phyloP scores from a whole-genome alignment of 2,329 filamentous ascomycete species.

The Dactylonectria estremocensis region DNA sequence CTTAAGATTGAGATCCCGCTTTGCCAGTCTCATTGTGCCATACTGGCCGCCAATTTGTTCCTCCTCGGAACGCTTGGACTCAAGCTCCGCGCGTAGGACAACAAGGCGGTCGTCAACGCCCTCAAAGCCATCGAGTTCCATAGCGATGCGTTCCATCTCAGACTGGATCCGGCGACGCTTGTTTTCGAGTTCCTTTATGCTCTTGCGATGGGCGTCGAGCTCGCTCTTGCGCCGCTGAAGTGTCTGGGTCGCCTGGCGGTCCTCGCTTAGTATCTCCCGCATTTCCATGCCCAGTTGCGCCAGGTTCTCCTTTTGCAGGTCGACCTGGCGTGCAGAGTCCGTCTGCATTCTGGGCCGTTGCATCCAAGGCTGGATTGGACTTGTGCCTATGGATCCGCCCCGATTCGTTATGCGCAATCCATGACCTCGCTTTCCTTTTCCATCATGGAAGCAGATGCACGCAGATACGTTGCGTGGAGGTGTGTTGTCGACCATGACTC shows the following conservation, averaged over 20 bases:
- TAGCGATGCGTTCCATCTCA: slow-evolving; percentile 64
- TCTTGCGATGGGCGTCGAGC: slow-evolving; percentile 60
- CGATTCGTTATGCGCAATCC: slow-evolving; percentile 71
- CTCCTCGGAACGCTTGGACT: slow-evolving; percentile 65
- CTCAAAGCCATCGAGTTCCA: slow-evolving; percentile 76
- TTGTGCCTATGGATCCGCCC: slow-evolving; percentile 59
- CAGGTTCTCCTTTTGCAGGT: slow-evolving; percentile 64
- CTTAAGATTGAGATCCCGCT: slow-evolving; percentile 62
- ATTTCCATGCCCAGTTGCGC: slow-evolving; percentile 71
- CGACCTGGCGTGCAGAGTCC: slow-evolving; percentile 78
- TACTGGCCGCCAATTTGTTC: slow-evolving; percentile 70
- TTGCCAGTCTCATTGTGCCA: slow-evolving; percentile 65
- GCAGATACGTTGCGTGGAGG: slow-evolving; percentile 79
- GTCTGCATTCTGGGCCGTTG: slow-evolving; percentile 83
- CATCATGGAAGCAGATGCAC: slow-evolving; percentile 79
- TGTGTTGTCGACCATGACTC: slow-evolving; percentile 76
- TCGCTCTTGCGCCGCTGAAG: slow-evolving; percentile 64
- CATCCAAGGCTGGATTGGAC: slow-evolving; percentile 61
- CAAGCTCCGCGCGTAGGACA: slow-evolving; percentile 70
- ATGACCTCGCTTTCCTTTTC: slow-evolving; percentile 65
- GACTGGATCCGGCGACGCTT: slow-evolving; percentile 74
- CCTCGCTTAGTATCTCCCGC: slow-evolving; percentile 64
- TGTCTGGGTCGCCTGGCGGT: slow-evolving; percentile 63
- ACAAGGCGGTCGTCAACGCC: slow-evolving; percentile 79
- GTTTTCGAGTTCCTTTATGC: slow-evolving; percentile 62